Conservation (phyloP, 2,329 filamentous ascomycete genomes). For the Scedosporium apiospermum region DNA sequence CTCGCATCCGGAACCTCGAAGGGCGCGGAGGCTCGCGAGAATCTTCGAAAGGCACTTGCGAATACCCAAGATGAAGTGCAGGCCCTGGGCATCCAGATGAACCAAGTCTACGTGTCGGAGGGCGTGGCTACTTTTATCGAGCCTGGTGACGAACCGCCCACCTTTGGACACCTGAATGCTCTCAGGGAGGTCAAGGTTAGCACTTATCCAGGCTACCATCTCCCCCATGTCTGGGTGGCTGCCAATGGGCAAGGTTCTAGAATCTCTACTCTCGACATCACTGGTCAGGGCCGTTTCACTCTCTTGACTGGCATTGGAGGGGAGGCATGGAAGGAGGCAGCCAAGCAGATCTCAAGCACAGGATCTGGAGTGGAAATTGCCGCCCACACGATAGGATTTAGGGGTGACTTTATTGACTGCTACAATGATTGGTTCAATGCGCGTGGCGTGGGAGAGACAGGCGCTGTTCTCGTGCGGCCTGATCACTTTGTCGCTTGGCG, state of each 20-base stretch:
- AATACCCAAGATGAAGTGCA: constrained; percentile 34
- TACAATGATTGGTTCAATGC: constrained; percentile 40
- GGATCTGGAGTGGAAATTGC: neutral
- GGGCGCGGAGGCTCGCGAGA: constrained; percentile 23
- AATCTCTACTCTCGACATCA: constrained; percentile 29
- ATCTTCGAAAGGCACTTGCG: constrained; percentile 27
- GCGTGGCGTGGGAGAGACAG: constrained; percentile 39
- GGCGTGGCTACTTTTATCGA: constrained; percentile 20
- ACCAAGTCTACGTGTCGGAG: constrained; percentile 35
- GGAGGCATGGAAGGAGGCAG: constrained; percentile 35
- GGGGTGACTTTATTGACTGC: constrained; percentile 42
- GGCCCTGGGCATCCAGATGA: constrained; percentile 44
- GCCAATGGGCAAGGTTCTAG: constrained; percentile 12
- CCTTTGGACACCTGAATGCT: constrained; percentile 14
- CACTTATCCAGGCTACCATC: constrained; percentile 42
- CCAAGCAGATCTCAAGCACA: constrained; percentile 14
- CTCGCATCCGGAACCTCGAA: constrained; percentile 20
- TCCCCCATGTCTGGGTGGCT: constrained; percentile 45
- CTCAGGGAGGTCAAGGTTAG: constrained; percentile 26
- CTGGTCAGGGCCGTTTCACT: constrained; percentile 35
- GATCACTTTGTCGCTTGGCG: constrained; percentile 43
- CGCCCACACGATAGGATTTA: constrained; percentile 36
- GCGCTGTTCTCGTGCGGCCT: constrained; percentile 39
- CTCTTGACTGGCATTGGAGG: constrained; percentile 38
- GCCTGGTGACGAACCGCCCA: constrained; percentile 1